Evolutionary conservation across 306 rosid species (phyloP).

Genomic region (Cucurbita ficifolia): DNA sequence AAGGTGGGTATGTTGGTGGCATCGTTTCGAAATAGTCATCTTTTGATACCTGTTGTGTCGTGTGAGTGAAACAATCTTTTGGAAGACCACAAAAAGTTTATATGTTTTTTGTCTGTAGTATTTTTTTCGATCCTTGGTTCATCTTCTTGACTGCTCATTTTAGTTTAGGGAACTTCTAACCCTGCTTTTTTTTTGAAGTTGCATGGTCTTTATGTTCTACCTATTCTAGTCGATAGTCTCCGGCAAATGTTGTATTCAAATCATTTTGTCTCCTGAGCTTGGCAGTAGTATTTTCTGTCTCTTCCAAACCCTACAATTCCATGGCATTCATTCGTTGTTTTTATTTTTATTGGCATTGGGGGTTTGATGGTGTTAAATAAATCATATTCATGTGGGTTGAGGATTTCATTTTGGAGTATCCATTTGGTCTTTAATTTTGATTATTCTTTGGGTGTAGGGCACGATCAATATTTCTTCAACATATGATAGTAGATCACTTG

Average conservation of each 20-base stretch:
- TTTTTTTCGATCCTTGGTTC: background rate
- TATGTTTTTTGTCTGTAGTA: background rate
- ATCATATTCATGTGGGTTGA: background rate
- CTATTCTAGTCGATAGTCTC: background rate
- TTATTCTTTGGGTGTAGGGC: slow-evolving; percentile 37
- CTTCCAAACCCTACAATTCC: background rate
- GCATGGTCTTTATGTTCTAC: background rate
- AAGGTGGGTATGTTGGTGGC: background rate
- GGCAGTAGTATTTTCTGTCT: background rate
- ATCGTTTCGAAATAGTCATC: background rate
- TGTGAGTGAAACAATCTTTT: background rate
- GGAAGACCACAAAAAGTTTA: background rate
- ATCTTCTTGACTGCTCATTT: background rate
- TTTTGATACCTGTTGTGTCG: background rate
- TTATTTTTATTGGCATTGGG: background rate
- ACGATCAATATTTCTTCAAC: slow-evolving; percentile 57
- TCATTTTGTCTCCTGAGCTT: background rate
- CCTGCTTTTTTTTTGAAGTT: background rate
- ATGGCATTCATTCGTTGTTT: background rate
- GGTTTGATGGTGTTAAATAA: background rate
- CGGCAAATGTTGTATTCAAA: background rate
- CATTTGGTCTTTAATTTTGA: slow-evolving; percentile 6
- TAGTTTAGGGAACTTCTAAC: background rate
- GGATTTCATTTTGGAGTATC: background rate
- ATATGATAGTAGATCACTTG: slow-evolving; percentile 77